Evolutionary conservation across 495 filamentous ascomycete species (phyloP).

Genomic region (Apodospora peruviana): DNA sequence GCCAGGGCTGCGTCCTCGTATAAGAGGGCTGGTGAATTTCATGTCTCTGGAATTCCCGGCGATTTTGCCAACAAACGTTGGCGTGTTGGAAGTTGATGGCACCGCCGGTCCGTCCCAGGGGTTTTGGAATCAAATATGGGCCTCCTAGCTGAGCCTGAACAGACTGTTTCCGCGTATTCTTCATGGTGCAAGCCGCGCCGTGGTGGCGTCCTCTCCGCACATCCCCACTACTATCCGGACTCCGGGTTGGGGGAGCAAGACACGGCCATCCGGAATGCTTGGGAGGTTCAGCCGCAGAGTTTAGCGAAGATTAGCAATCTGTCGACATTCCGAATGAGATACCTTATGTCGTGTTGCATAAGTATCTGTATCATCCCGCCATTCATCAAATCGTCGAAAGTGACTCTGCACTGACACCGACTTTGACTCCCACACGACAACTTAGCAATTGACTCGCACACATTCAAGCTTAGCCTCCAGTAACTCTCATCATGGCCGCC

Average conservation of each 20-base stretch:
- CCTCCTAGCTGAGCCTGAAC: too few relatives aligned
- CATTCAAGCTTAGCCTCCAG: not conserved
- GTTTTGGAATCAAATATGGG: too few relatives aligned
- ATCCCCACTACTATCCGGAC: slow-evolving; percentile 27
- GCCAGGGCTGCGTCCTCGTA: too few relatives aligned
- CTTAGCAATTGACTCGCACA: not conserved
- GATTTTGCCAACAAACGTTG: too few relatives aligned
- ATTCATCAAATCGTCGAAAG: too few relatives aligned
- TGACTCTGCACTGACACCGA: not conserved
- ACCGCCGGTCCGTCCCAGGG: too few relatives aligned
- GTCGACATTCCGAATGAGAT: not conserved
- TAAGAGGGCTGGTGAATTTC: too few relatives aligned
- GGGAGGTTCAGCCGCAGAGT: slow-evolving; percentile 6
- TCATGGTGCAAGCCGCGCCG: slow-evolving; percentile 1
- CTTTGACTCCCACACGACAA: not conserved
- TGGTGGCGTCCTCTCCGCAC: slow-evolving; percentile 15
- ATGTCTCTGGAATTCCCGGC: too few relatives aligned
- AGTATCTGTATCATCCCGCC: too few relatives aligned
- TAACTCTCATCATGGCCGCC: slow-evolving; percentile 18
- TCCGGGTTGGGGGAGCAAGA: slow-evolving; percentile 7
- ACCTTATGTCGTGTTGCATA: not conserved
- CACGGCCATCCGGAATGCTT: slow-evolving; percentile 2
- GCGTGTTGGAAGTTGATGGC: too few relatives aligned
- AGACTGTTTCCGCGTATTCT: too few relatives aligned
- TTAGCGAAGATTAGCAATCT: not conserved